phyloP scores from a whole-genome alignment of 2,329 filamentous ascomycete genomes.

The Trichoderma sp. region DNA sequence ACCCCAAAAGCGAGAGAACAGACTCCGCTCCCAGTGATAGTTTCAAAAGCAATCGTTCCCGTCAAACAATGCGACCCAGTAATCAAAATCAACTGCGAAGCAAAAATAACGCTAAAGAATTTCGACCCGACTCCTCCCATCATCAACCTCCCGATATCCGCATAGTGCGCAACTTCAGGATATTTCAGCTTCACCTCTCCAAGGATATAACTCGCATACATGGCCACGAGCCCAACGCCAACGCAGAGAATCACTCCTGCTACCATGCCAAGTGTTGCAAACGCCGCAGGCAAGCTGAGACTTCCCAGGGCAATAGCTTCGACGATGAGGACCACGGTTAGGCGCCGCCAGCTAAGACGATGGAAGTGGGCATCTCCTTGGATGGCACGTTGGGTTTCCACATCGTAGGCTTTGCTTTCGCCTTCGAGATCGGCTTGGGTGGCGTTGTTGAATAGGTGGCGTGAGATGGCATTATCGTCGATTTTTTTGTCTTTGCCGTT shows the following conservation, averaged over 20 bases:
- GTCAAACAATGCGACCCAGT: constrained; percentile 71
- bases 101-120: constrained; percentile 61
- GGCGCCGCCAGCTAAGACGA: constrained; percentile 57
- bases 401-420: background rate
- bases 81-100: constrained; percentile 67
- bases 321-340: constrained; percentile 57
- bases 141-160: constrained; percentile 66
- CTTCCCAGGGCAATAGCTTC: constrained; percentile 58
- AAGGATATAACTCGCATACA: constrained; percentile 50
- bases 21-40: constrained; percentile 57
- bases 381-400: background rate
- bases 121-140: constrained; percentile 62
- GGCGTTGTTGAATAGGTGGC: background rate
- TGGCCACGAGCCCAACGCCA: constrained; percentile 48
- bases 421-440: background rate
- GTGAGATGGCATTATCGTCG: background rate
- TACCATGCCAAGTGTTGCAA: constrained; percentile 58
- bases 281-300: constrained; percentile 53
- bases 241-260: constrained; percentile 46
- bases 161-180: constrained; percentile 64
- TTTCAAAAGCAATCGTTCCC: constrained; percentile 68
- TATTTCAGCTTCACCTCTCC: constrained; percentile 50
- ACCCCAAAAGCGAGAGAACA: constrained; percentile 50
- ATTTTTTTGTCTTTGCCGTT: background rate
- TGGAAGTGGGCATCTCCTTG: constrained; percentile 50